Base-by-base conservation (phyloP, 169 alveolate species). In the Eimeria mitis region DNA sequence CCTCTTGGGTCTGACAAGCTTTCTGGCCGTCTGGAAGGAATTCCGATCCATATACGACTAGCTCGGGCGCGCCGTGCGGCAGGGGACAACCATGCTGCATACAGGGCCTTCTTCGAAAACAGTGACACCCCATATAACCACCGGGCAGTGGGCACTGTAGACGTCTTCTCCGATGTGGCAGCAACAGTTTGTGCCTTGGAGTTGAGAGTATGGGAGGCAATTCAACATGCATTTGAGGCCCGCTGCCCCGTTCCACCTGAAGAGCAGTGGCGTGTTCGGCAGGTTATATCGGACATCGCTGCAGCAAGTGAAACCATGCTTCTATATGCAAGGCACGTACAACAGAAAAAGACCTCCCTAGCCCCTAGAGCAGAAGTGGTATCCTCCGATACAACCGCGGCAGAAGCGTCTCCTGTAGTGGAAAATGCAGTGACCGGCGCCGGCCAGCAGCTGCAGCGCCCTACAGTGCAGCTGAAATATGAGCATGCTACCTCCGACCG, bases 201-300 rank as follows among this genome's bases (percentile, higher is more conserved):
- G n/a, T 23, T 87, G 83, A 63, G 83, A 61, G 94, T 59, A n/a
- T 87, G 94, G 94, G 81, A 87, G 52, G 81, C 94, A 87, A 37
- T 87, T 44, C 94, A 87, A 47, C 83, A 44, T 65, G 94, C 94
- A 13, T 87, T 87, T 65, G 94, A 87, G 68, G 94, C 94, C 42
- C 94, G 94, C 44, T 87, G 94, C 81, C 83, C 83, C 42, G 83
- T 87, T 44, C 94, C 94, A 23, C 94, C 94, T 11, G 94, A 87
- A 61, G 94, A 87, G 81, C 94, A 87, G 83, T 87, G 94, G 94
- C 94, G 94, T n/a, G 71, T 87, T 31, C 56, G 94, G 13, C 94
- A 87, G 71, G 71, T 87, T 61, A 87, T 87, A 63, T 61, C 94
- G 54, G 94, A 87, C 94, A 65, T 87, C 65, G 94, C 94, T 87